A percentile compares a stretch with the other conserved stretches of the same genome.
Evolutionary conservation across 2,329 filamentous ascomycete species (phyloP).

Genomic region (Ophiostoma perfectum): DNA sequence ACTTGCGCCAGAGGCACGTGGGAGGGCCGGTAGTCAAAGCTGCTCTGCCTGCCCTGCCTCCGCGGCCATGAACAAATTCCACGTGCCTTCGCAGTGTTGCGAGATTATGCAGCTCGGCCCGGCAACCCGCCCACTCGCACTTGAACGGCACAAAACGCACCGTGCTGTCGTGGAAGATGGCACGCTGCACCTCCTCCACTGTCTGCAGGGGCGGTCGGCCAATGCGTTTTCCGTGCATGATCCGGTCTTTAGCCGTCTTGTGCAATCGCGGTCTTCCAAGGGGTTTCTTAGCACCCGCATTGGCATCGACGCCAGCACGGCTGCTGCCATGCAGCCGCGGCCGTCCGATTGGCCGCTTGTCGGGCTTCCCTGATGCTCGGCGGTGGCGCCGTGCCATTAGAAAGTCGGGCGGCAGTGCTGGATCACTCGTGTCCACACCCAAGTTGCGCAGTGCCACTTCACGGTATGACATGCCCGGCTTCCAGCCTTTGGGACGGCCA

Average conservation of each 20-base stretch:
- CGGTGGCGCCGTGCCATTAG: constrained; percentile 16
- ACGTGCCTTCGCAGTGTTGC: constrained; percentile 54
- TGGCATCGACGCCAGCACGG: background rate
- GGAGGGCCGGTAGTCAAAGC: background rate
- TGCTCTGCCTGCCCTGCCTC: background rate
- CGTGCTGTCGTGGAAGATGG: constrained; percentile 38
- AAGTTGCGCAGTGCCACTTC: constrained; percentile 26
- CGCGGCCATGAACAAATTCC: constrained; percentile 42
- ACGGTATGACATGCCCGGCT: constrained; percentile 33
- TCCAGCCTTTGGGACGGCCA: constrained; percentile 48
- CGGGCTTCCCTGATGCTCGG: background rate
- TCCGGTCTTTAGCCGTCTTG: constrained; percentile 2
- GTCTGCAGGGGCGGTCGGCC: constrained; percentile 38
- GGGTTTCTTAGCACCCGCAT: background rate
- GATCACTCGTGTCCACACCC: constrained; percentile 19
- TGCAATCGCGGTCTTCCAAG: background rate
- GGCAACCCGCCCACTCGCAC: constrained; percentile 57
- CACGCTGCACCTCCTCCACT: constrained; percentile 30
- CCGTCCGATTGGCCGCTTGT: constrained; percentile 21
- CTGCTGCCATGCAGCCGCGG: constrained; percentile 8
- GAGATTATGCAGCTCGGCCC: constrained; percentile 57
- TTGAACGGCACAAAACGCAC: constrained; percentile 45
- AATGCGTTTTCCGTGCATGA: constrained; percentile 16
- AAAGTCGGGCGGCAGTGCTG: constrained; percentile 16
- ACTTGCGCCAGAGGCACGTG: constrained; percentile 40